These are phyloP conservation scores for Fusarium sp. DNA, from an alignment of 2,329 filamentous ascomycete genomes.

Conservation along the genomic window DNA sequence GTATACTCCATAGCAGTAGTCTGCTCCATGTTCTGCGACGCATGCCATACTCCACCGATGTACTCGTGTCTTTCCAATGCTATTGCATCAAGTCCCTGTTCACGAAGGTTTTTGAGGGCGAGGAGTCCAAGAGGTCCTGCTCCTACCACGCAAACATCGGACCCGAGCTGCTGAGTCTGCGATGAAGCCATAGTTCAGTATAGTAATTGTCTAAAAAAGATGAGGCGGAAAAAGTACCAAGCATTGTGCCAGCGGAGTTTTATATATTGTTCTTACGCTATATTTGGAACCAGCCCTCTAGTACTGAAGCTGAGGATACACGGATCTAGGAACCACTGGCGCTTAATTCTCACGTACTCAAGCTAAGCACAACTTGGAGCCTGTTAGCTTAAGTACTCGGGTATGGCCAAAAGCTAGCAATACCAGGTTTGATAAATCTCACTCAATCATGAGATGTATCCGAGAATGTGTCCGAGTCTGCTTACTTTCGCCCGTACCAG, in stretches of 20 bases:
- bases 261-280: constrained; percentile 1
- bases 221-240: neutral
- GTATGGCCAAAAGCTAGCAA: neutral
- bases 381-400: constrained; percentile 20
- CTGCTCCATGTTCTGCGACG: constrained; percentile 50
- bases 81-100: constrained; percentile 58
- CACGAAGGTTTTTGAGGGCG: constrained; percentile 57
- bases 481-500: neutral
- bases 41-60: constrained; percentile 59
- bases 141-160: constrained; percentile 48
- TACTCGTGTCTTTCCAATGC: constrained; percentile 57
- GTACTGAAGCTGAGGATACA: neutral
- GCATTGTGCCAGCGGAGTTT: neutral
- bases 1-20: constrained; percentile 53
- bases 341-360: constrained; percentile 15
- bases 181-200: constrained; percentile 29
- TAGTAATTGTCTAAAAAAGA: neutral
- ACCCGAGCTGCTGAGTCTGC: constrained; percentile 31
- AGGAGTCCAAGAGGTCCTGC: constrained; percentile 54
- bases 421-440: neutral
- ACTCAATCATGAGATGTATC: neutral
- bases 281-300: neutral
- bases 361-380: neutral
- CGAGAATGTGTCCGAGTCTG: constrained; percentile 23
- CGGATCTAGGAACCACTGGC: neutral